Conservation (phyloP, 2,329 filamentous ascomycete species). For the Colletotrichum eremochloae region DNA sequence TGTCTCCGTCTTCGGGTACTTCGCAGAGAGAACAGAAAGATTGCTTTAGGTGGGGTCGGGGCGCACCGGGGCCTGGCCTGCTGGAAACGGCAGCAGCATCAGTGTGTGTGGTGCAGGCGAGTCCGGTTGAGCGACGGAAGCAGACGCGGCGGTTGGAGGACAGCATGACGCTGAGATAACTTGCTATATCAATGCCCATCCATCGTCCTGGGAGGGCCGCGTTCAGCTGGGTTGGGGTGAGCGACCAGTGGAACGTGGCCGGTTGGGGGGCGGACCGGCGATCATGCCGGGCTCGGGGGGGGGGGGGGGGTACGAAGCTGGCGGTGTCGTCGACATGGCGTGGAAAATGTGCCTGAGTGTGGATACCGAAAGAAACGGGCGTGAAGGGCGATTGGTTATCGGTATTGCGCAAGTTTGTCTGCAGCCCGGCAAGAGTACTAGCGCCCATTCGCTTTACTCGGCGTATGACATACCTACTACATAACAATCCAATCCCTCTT, state of each 20-base stretch:
- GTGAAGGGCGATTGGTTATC: neutral
- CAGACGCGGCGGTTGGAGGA: constrained; percentile 13
- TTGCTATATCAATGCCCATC: constrained; percentile 4
- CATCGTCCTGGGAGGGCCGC: constrained; percentile 17
- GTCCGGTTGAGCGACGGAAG: constrained; percentile 30
- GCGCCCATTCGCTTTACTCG: neutral
- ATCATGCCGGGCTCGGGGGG: constrained; percentile 5
- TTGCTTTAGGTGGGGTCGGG: constrained; percentile 3
- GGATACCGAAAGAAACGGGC: neutral
- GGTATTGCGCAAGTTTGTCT: neutral
- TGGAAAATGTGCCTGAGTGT: neutral
- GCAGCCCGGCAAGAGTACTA: neutral
- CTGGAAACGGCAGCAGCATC: constrained; percentile 35
- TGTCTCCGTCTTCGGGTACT: constrained; percentile 11
- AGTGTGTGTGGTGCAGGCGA: neutral
- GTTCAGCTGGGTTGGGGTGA: constrained; percentile 33
- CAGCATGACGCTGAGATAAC: constrained; percentile 8
- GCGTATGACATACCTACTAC: neutral
- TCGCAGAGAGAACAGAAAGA: constrained; percentile 1
- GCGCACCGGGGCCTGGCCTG: neutral
- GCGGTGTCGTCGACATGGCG: neutral
- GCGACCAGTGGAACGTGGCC: constrained; percentile 23
- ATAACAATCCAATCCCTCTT: neutral
- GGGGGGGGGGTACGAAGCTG: neutral
- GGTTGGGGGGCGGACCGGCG: constrained; percentile 24